phyloP scores from a whole-genome alignment of 2,329 filamentous ascomycete species.

The Cordyceps pruinosa region DNA sequence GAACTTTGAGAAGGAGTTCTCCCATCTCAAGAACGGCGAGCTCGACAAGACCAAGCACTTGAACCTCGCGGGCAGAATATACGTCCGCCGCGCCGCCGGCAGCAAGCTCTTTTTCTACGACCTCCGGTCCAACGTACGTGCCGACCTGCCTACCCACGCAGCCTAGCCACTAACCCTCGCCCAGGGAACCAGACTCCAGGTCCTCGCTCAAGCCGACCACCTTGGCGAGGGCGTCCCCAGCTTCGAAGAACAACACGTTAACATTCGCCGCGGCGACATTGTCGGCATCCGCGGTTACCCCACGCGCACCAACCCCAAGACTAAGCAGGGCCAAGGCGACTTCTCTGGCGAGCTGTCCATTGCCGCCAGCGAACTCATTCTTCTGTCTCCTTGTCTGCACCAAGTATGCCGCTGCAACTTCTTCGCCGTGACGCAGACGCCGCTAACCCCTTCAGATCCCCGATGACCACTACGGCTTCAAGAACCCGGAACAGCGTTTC shows the following conservation, averaged over 20 bases:
- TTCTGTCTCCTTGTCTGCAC: conserved; percentile 87
- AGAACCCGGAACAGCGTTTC: conserved; percentile 89
- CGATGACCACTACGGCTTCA: conserved; percentile 87
- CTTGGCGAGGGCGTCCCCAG: conserved; percentile 55
- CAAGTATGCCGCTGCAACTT: conserved; percentile 28
- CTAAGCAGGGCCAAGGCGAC: conserved; percentile 67
- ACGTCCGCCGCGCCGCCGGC: conserved; percentile 75
- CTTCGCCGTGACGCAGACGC: background rate
- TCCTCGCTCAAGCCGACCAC: conserved; percentile 85
- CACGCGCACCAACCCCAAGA: conserved; percentile 76
- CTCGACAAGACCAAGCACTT: conserved; percentile 67
- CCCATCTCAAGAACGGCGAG: conserved; percentile 82
- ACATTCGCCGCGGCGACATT: conserved; percentile 84
- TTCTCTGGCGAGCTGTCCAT: conserved; percentile 77
- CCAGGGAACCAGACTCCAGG: conserved; percentile 65
- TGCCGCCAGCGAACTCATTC: conserved; percentile 77
- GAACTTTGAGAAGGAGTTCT: conserved; percentile 72
- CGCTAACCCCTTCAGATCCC: conserved; percentile 40
- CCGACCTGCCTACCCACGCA: background rate
- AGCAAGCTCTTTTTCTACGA: conserved; percentile 91
- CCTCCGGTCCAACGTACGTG: conserved; percentile 31
- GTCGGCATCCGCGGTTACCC: conserved; percentile 51
- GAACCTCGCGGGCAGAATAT: conserved; percentile 77
- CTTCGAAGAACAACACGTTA: conserved; percentile 85
- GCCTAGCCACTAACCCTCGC: background rate